Percentiles rank a stretch among this genome's conserved stretches.
Conservation (phyloP, 1,284 basidiomycete species). For the Ustilago vetiveriae region DNA sequence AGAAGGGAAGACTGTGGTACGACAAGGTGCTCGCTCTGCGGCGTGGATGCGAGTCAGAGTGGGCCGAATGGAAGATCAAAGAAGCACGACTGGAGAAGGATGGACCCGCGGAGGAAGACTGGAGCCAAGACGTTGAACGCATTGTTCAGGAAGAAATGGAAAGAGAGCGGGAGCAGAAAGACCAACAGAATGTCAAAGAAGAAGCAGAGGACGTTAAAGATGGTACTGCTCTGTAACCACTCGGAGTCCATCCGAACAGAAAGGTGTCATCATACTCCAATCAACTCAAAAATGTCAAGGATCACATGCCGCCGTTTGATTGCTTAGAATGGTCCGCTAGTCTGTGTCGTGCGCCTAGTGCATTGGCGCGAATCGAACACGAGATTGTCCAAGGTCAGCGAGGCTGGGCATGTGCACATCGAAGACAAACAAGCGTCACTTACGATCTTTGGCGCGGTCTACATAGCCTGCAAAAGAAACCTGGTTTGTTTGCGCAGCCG, state of each 20-base stretch:
- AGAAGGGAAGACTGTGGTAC: slow-evolving; percentile 55
- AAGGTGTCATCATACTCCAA: no score
- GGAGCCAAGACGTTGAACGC: slow-evolving; percentile 36
- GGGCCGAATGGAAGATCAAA: slow-evolving; percentile 30
- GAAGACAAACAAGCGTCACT: slow-evolving; percentile 3
- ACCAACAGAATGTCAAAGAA: not conserved
- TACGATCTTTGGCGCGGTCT: slow-evolving; percentile 27
- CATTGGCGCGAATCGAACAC: not conserved
- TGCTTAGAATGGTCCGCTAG: slow-evolving; percentile 17
- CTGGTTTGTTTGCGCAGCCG: not conserved
- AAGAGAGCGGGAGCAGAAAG: slow-evolving; percentile 13
- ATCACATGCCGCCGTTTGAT: not conserved
- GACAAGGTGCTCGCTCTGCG: slow-evolving; percentile 55
- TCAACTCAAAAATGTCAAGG: no score
- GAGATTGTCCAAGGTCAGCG: slow-evolving; percentile 1
- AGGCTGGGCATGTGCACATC: no score
- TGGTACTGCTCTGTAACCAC: not conserved
- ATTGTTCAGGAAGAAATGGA: slow-evolving; percentile 39
- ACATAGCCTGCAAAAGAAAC: slow-evolving; percentile 27
- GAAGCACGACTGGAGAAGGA: slow-evolving; percentile 21
- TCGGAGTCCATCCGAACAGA: no score
- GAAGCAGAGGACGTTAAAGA: not conserved
- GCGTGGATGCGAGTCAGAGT: slow-evolving; percentile 28
- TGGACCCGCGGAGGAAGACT: slow-evolving; percentile 34
- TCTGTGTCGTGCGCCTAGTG: slow-evolving; percentile 14